Evolutionary conservation across 2,329 filamentous ascomycete species (phyloP).

Genomic region (Sordariomycetes sp.): DNA sequence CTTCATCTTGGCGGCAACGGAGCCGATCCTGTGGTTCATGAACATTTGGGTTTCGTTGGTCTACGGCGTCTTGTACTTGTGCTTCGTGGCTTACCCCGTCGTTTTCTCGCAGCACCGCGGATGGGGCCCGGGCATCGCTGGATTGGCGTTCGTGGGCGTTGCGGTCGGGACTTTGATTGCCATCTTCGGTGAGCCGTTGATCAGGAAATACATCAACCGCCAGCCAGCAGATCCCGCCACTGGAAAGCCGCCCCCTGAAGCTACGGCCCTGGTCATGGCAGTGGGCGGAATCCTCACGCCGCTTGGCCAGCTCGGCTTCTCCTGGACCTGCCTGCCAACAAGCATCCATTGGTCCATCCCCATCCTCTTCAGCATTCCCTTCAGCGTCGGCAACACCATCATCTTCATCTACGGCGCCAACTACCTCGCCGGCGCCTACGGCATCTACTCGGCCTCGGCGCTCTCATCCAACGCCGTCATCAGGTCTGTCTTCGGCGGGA

Average conservation of each 20-base stretch:
- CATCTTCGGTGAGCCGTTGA: slow-evolving; percentile 58
- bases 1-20: slow-evolving; percentile 66
- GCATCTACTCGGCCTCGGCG: slow-evolving; percentile 73
- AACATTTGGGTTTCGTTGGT: slow-evolving; percentile 69
- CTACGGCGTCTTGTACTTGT: slow-evolving; percentile 81
- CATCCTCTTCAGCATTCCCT: slow-evolving; percentile 69
- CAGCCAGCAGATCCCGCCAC: slow-evolving; percentile 69
- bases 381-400: slow-evolving; percentile 66
- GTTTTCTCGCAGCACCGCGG: slow-evolving; percentile 68
- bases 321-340: slow-evolving; percentile 74
- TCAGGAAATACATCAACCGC: slow-evolving; percentile 67
- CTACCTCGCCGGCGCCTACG: slow-evolving; percentile 71
- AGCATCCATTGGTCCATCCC: slow-evolving; percentile 77
- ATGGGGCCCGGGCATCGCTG: slow-evolving; percentile 65
- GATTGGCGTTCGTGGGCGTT: slow-evolving; percentile 69
- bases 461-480: slow-evolving; percentile 73
- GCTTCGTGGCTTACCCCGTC: slow-evolving; percentile 84
- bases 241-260: slow-evolving; percentile 65
- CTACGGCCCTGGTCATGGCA: slow-evolving; percentile 71
- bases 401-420: slow-evolving; percentile 79
- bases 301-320: slow-evolving; percentile 74
- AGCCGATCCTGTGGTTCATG: slow-evolving; percentile 72
- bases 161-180: slow-evolving; percentile 54
- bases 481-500: slow-evolving; percentile 65
- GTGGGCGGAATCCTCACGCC: slow-evolving; percentile 68